These are phyloP conservation scores for Plantago elongata DNA, from an alignment of 257 asterid species.

Conservation along the genomic window DNA sequence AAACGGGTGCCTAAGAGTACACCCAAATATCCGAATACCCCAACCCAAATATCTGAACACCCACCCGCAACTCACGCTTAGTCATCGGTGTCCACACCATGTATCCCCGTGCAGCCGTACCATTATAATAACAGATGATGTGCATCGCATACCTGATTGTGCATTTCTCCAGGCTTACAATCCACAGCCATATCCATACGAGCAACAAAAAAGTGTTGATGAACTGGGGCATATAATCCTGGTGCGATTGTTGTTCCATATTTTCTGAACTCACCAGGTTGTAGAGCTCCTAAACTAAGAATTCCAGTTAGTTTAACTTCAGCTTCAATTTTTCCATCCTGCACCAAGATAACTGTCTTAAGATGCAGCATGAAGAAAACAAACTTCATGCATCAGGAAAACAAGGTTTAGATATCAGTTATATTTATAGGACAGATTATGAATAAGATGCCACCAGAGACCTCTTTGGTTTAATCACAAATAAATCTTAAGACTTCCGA, in stretches of 20 bases:
- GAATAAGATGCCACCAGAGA: not conserved
- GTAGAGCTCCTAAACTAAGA: slow-evolving; percentile 89
- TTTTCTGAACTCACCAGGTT: slow-evolving; percentile 79
- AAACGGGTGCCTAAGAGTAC: too few relatives aligned
- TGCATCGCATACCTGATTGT: slow-evolving; percentile 66
- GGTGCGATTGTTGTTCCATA: slow-evolving; percentile 94
- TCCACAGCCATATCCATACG: slow-evolving; percentile 98
- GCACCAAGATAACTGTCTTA: too few relatives aligned
- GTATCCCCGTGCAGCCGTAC: not conserved
- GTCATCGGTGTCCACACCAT: not conserved
- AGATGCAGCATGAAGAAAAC: too few relatives aligned
- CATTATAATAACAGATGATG: not conserved
- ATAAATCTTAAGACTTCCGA: not conserved
- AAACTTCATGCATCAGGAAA: not conserved
- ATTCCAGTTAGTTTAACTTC: slow-evolving; percentile 95
- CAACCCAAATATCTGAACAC: too few relatives aligned
- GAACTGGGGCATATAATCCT: slow-evolving; percentile 96
- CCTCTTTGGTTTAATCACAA: not conserved
- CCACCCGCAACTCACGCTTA: too few relatives aligned
- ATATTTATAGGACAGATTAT: not conserved
- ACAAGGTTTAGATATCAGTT: not conserved
- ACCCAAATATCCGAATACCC: too few relatives aligned
- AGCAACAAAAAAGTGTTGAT: slow-evolving; percentile 96
- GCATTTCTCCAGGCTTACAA: slow-evolving; percentile 87
- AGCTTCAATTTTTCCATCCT: slow-evolving; percentile 99